Conservation (phyloP, 75 land plant species). For the Sequoia sempervirens region DNA sequence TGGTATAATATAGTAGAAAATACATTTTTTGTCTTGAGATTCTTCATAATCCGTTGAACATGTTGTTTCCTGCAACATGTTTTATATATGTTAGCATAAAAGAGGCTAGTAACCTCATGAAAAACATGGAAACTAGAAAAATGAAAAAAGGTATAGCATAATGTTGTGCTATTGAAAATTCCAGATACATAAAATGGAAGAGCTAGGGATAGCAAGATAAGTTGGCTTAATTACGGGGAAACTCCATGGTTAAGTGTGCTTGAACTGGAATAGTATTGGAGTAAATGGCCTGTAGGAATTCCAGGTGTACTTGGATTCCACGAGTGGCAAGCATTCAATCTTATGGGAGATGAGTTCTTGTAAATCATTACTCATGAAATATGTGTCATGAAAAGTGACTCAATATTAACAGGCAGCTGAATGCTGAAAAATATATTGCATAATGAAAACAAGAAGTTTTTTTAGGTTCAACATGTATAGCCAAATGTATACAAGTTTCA, state of each 20-base stretch:
- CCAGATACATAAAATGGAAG: too few relatives aligned
- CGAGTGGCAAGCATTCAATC: background rate
- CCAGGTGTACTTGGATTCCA: background rate
- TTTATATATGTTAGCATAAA: background rate
- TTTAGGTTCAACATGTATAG: background rate
- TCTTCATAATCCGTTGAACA: slow-evolving; percentile 47
- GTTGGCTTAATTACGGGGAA: background rate
- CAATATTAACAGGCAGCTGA: background rate
- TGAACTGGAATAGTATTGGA: too few relatives aligned
- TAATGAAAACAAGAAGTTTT: background rate
- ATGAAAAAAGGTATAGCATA: too few relatives aligned
- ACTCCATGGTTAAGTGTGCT: too few relatives aligned
- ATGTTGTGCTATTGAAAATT: too few relatives aligned
- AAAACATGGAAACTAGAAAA: background rate
- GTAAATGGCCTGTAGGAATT: background rate
- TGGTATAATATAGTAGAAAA: slow-evolving; percentile 69
- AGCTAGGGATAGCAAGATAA: too few relatives aligned
- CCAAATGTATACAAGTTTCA: background rate
- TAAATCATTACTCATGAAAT: background rate
- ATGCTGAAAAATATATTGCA: too few relatives aligned
- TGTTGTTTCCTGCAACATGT: slow-evolving; percentile 48
- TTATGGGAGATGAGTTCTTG: background rate
- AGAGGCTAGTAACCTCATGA: background rate
- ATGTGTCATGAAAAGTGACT: too few relatives aligned
- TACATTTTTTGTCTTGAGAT: slow-evolving; percentile 52